A percentile compares a stretch with the other conserved stretches of the same genome.
phyloP scores from a whole-genome alignment of 306 rosid species.

The Corylus avellana region DNA sequence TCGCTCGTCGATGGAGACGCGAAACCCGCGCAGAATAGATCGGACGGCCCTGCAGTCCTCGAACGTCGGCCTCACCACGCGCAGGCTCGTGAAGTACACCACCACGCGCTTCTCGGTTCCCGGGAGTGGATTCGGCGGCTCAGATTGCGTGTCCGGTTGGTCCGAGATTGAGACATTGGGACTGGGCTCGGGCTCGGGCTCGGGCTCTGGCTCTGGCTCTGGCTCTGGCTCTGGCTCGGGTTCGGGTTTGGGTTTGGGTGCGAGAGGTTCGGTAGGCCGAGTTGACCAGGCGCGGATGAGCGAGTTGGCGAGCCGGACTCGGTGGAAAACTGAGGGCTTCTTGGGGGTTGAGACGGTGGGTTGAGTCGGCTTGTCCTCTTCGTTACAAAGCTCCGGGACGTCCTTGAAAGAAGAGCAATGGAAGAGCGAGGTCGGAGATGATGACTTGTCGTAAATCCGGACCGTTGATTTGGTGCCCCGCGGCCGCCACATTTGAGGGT shows the following conservation, averaged over 20 bases:
- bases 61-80: slow-evolving; percentile 80
- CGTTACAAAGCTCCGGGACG: slow-evolving; percentile 66
- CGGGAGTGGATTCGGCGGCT: slow-evolving; percentile 35
- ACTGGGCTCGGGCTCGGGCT: background rate
- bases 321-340: slow-evolving; percentile 68
- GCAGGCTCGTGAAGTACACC: slow-evolving; percentile 85
- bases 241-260: slow-evolving; percentile 8
- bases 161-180: slow-evolving; percentile 17
- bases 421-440: slow-evolving; percentile 58
- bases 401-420: slow-evolving; percentile 88
- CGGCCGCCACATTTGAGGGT: slow-evolving; percentile 84
- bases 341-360: slow-evolving; percentile 27
- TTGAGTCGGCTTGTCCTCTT: slow-evolving; percentile 61
- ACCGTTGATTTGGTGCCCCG: slow-evolving; percentile 64
- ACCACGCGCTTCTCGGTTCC: slow-evolving; percentile 69
- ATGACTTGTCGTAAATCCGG: slow-evolving; percentile 50
- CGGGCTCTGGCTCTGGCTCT: too few species aligned
- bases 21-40: slow-evolving; percentile 69
- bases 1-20: slow-evolving; percentile 76
- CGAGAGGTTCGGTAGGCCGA: slow-evolving; percentile 23
- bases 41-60: slow-evolving; percentile 79
- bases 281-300: slow-evolving; percentile 45
- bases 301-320: slow-evolving; percentile 73
- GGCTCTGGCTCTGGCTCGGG: background rate
- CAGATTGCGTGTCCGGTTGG: slow-evolving; percentile 30